Evolutionary conservation across 75 land plant genomes (phyloP).

Genomic region (Cryptomeria japonica): DNA sequence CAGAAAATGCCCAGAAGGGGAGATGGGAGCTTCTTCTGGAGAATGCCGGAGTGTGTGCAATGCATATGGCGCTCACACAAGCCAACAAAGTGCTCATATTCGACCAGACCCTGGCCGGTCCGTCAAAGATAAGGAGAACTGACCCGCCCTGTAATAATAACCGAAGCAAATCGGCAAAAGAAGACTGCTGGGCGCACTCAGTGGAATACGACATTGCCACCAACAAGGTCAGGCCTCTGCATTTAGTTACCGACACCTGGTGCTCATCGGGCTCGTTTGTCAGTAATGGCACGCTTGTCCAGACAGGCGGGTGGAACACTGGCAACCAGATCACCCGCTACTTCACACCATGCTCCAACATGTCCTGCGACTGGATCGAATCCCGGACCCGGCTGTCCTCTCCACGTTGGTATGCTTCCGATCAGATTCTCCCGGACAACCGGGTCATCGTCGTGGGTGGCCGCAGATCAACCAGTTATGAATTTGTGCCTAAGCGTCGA

Average conservation of each 20-base stretch:
- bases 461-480: conserved; percentile 31
- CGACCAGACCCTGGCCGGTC: conserved; percentile 58
- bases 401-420: conserved; percentile 38
- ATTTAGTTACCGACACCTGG: conserved; percentile 64
- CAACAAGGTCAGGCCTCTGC: conserved; percentile 47
- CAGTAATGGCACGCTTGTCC: conserved; percentile 17
- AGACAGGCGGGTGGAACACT: conserved; percentile 52
- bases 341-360: conserved; percentile 35
- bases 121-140: conserved; percentile 23
- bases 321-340: conserved; percentile 39
- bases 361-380: conserved; percentile 45
- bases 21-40: conserved; percentile 49
- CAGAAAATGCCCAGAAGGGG: neutral
- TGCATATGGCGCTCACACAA: conserved; percentile 78
- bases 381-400: conserved; percentile 15
- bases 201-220: conserved; percentile 33
- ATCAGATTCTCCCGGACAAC: conserved; percentile 62
- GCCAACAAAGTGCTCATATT: conserved; percentile 57
- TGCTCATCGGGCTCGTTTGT: conserved; percentile 73
- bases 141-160: conserved; percentile 14
- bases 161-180: neutral
- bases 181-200: conserved; percentile 79
- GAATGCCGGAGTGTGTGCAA: conserved; percentile 73
- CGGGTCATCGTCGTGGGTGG: conserved; percentile 63
- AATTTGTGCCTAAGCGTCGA: conserved; percentile 27